A percentile compares a stretch with the other conserved stretches of the same genome.
Conservation (phyloP, 2,329 filamentous ascomycete species). For the Cryphonectria radicalis region DNA sequence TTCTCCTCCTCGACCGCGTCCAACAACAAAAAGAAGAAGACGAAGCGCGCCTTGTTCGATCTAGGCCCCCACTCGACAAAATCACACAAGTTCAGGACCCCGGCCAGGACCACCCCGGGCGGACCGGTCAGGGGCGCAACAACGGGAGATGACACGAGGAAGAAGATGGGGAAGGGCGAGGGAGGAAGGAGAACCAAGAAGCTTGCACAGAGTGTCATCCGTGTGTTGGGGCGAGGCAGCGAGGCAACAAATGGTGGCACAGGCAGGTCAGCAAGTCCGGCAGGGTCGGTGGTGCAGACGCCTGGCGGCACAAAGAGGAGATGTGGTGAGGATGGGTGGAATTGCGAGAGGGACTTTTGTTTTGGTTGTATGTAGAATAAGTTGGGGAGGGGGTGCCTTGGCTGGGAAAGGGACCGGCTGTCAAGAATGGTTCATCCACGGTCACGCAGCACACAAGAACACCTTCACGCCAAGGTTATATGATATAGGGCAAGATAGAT, state of each 20-base stretch:
- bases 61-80: conserved; percentile 25
- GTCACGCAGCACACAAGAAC: not conserved
- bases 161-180: not conserved
- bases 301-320: conserved; percentile 54
- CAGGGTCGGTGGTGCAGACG: conserved; percentile 44
- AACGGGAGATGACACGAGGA: not conserved
- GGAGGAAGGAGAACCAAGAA: not conserved
- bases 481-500: not conserved
- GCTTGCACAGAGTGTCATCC: conserved; percentile 21
- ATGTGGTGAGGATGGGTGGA: conserved; percentile 61
- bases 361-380: conserved; percentile 55
- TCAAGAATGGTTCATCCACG: not conserved
- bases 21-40: conserved; percentile 6
- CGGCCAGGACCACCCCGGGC: not conserved
- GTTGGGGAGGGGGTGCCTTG: not conserved
- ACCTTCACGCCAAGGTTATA: not conserved
- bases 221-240: conserved; percentile 14
- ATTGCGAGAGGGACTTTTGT: conserved; percentile 62
- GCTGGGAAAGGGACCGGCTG: not conserved
- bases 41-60: conserved; percentile 27
- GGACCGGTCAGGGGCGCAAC: not conserved
- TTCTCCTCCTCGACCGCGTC: not conserved
- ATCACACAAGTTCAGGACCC: conserved; percentile 6
- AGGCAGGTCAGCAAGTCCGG: conserved; percentile 30
- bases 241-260: not conserved